phyloP scores from a whole-genome alignment of 2,329 filamentous ascomycete species.

The Hymenoscyphus fructigenus region DNA sequence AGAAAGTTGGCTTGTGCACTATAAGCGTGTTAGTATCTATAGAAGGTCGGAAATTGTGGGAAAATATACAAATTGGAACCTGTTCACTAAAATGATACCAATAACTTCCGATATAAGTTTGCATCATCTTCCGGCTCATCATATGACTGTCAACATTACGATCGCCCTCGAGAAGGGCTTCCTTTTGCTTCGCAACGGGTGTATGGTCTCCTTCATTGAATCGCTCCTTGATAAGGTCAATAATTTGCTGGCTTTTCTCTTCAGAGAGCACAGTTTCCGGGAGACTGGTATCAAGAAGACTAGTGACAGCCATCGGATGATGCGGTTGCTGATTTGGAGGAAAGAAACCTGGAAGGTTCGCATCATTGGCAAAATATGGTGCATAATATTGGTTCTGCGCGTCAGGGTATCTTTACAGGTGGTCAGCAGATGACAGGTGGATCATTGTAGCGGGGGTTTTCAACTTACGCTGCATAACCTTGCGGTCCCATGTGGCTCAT shows the following conservation, averaged over 20 bases:
- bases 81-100: slow-evolving; percentile 96
- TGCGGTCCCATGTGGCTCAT: slow-evolving; percentile 52
- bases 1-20: slow-evolving; percentile 90
- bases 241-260: slow-evolving; percentile 79
- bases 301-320: slow-evolving; percentile 88
- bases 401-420: slow-evolving; percentile 50
- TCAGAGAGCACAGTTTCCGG: slow-evolving; percentile 82
- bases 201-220: slow-evolving; percentile 81
- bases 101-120: slow-evolving; percentile 88
- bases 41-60: not conserved
- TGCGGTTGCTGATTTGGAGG: slow-evolving; percentile 53
- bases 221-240: slow-evolving; percentile 75
- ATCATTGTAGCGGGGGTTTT: not conserved
- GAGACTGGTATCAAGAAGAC: slow-evolving; percentile 74
- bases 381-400: slow-evolving; percentile 49
- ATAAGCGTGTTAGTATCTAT: slow-evolving; percentile 20
- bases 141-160: slow-evolving; percentile 62
- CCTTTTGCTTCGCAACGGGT: slow-evolving; percentile 71
- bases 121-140: slow-evolving; percentile 91
- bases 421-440: slow-evolving; percentile 20
- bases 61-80: slow-evolving; percentile 66
- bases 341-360: slow-evolving; percentile 55
- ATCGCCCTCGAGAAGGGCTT: slow-evolving; percentile 76
- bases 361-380: slow-evolving; percentile 50
- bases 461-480: slow-evolving; percentile 50